Base-by-base conservation (phyloP, 768 basidiomycete genomes). In the Dictyophora rubrovolvata region DNA sequence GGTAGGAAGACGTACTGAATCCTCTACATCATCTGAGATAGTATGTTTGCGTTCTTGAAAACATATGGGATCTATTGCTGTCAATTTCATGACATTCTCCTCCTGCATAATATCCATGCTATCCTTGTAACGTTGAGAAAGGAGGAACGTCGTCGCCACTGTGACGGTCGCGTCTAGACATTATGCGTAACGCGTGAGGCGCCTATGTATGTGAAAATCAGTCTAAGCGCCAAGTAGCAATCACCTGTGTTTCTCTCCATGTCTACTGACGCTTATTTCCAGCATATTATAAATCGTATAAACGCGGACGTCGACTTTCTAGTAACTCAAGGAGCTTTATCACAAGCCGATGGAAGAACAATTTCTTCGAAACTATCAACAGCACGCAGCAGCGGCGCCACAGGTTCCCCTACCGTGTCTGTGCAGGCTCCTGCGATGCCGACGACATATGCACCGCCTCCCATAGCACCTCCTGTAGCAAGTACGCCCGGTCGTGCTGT, bases 241-340 rank as follows among this genome's bases (percentile, higher is more conserved):
- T 16, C 20, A 52, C 33, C 21, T 20, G 9, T 18, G 33, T 59
- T 51, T 28, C 61, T 36, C 16, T 46, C 28, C 33, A 46, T 52
- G 21, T 23, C 59, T 16, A n/a, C 36, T n/a, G 60, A 59, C 21
- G 82, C 80, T 33, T 73, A 86, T 37, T 73, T 87, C 1, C 74
- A 78, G 1, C 86, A 85, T 64, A 70, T 86, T 59, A 68, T 84
- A 55, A 74, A 75, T 54, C 83, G 83, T 63, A 73, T 84, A 52
- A 75, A 81, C 63, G 70, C 74, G 51, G 79, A 85, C 59, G 72
- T 86, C 22, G 70, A 79, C 20, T 84, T 86, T 63, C 72, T 86
- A 14, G 75, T 77, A 8, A 70, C 75, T 0, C 80, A 85, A 66
- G 74, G 76, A 61, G 76, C 81, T 57, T 73, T 86, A 49, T 74